phyloP scores from a whole-genome alignment of 1,139 yeast species.

The Yamadazyma diospyri region DNA sequence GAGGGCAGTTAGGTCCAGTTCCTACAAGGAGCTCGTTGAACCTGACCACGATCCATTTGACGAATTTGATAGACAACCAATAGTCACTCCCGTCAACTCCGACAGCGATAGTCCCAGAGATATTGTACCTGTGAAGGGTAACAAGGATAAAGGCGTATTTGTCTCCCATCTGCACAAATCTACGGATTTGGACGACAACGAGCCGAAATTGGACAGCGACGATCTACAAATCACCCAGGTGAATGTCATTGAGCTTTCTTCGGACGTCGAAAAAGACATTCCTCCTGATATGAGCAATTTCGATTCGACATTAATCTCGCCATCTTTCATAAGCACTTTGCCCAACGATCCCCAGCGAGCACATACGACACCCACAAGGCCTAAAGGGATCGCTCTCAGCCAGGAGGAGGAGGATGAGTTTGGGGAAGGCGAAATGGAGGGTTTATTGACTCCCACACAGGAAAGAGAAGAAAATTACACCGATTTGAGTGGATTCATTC shows the following conservation, averaged over 20 bases:
- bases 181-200: too few relatives aligned
- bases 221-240: constrained; percentile 13
- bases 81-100: constrained; percentile 1
- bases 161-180: too few relatives aligned
- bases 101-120: background rate
- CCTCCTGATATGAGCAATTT: background rate
- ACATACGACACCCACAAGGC: background rate
- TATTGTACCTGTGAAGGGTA: background rate
- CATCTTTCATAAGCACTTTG: background rate
- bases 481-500: constrained; percentile 37
- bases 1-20: constrained; percentile 1
- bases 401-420: constrained; percentile 38
- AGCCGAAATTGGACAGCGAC: constrained; percentile 7
- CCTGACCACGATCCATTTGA: constrained; percentile 9
- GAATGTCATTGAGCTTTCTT: constrained; percentile 3
- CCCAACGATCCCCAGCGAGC: background rate
- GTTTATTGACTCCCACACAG: constrained; percentile 35
- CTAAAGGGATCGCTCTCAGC: background rate
- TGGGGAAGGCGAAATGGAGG: constrained; percentile 39
- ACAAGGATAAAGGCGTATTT: too few relatives aligned
- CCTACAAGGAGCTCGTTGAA: constrained; percentile 7
- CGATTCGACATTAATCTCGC: background rate
- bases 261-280: constrained; percentile 5
- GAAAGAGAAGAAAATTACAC: constrained; percentile 29
- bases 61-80: constrained; percentile 7